Conservation (phyloP, 441 rosid genomes). For the Erysimum cheiri region DNA sequence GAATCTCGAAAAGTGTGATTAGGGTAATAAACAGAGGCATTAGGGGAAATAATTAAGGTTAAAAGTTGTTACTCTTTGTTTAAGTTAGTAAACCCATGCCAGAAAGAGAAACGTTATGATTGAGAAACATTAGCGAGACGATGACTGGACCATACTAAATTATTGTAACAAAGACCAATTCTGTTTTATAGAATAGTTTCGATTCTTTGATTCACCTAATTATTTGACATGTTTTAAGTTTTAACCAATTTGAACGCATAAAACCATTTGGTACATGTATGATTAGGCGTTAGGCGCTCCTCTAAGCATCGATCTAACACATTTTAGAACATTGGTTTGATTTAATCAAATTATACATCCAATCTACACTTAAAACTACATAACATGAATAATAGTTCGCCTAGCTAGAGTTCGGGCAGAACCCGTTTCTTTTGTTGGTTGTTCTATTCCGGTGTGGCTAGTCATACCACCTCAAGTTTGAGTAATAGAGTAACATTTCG, state of each 20-base stretch:
- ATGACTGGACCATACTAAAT: conserved; percentile 19
- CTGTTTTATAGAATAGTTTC: neutral
- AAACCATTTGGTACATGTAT: neutral
- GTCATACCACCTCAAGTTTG: no score
- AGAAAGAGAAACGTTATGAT: conserved; percentile 25
- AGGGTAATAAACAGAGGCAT: conserved; percentile 11
- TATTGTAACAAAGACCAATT: neutral
- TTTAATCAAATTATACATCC: neutral
- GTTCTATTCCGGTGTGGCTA: no score
- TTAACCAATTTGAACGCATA: neutral
- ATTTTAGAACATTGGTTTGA: neutral
- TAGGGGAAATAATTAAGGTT: neutral
- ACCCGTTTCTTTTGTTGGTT: no score
- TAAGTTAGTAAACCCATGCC: conserved; percentile 7
- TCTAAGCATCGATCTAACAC: neutral
- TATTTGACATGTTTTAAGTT: neutral
- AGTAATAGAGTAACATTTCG: no score
- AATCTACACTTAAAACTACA: neutral
- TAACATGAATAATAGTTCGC: neutral
- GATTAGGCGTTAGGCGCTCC: no score
- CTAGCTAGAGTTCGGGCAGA: no score
- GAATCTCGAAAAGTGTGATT: conserved; percentile 9
- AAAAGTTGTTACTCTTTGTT: conserved; percentile 7
- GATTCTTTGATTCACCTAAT: neutral
- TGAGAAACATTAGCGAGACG: conserved; percentile 16